phyloP scores from a whole-genome alignment of 345 rosid species.

The Pistacia atlantica region DNA sequence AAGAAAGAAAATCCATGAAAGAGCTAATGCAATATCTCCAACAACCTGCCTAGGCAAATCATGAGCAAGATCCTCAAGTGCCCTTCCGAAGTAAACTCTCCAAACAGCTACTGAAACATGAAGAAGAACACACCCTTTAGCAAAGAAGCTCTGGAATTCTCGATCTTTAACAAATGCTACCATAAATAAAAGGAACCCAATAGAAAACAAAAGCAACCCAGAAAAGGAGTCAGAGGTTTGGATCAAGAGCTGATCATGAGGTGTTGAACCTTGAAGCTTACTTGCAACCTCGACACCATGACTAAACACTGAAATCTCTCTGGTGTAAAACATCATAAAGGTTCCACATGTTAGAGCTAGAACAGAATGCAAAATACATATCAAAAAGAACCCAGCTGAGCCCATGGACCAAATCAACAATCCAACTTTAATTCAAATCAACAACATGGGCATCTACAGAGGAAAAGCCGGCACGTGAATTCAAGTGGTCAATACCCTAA shows the following conservation, averaged over 20 bases:
- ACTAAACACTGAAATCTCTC: slow-evolving; percentile 58
- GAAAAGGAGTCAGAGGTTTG: slow-evolving; percentile 89
- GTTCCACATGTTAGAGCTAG: slow-evolving; percentile 75
- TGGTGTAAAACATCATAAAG: slow-evolving; percentile 79
- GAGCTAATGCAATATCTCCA: slow-evolving; percentile 69
- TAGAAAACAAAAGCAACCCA: slow-evolving; percentile 77
- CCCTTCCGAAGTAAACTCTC: slow-evolving; percentile 75
- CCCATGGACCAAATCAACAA: slow-evolving; percentile 28
- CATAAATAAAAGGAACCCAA: slow-evolving; percentile 78
- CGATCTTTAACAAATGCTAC: slow-evolving; percentile 81
- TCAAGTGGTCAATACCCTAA: neutral
- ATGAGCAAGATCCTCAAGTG: slow-evolving; percentile 65
- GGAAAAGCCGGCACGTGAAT: neutral
- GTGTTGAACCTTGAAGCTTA: slow-evolving; percentile 84
- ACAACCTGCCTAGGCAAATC: slow-evolving; percentile 72
- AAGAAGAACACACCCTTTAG: slow-evolving; percentile 74
- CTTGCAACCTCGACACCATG: slow-evolving; percentile 63
- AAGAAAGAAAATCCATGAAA: slow-evolving; percentile 83
- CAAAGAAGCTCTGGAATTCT: slow-evolving; percentile 80
- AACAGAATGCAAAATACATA: slow-evolving; percentile 73
- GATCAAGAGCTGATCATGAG: slow-evolving; percentile 84
- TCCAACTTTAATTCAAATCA: slow-evolving; percentile 1
- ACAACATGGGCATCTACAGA: neutral
- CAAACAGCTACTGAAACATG: slow-evolving; percentile 72
- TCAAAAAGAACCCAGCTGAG: slow-evolving; percentile 43